Percentiles rank a stretch among this genome's conserved stretches.
These are phyloP conservation scores for Harringtonia lauricola DNA, from an alignment of 2,329 filamentous ascomycete genomes.

Conservation along the genomic window DNA sequence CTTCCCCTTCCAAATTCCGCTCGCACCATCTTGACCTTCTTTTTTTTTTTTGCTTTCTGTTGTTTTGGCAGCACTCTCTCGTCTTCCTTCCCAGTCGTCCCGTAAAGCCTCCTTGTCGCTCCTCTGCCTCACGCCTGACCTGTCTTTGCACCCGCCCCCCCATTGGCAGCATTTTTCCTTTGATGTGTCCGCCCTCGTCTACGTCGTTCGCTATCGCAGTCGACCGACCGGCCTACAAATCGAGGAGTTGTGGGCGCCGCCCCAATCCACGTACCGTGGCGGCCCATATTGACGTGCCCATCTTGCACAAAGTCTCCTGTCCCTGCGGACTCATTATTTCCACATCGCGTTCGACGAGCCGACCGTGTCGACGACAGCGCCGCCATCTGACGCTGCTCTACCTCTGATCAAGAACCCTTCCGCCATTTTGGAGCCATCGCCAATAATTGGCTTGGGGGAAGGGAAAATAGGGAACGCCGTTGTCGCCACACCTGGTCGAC, in stretches of 20 bases:
- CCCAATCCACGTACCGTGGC: constrained; percentile 7
- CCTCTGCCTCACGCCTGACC: constrained; percentile 1
- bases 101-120: neutral
- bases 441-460: too few relatives aligned
- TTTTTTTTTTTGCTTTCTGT: constrained; percentile 2
- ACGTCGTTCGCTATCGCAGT: constrained; percentile 11
- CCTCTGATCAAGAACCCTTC: too few relatives aligned
- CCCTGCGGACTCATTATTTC: neutral
- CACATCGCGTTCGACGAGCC: neutral
- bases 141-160: too few relatives aligned
- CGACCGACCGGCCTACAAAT: constrained; percentile 10
- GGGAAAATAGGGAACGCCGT: too few relatives aligned
- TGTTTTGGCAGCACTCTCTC: neutral
- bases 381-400: too few relatives aligned
- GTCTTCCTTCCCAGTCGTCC: constrained; percentile 1
- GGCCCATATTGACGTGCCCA: neutral
- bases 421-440: too few relatives aligned
- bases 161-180: constrained; percentile 6
- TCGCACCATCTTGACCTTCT: constrained; percentile 8
- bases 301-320: neutral
- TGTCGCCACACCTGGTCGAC: too few relatives aligned
- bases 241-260: constrained; percentile 12
- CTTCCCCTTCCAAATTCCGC: constrained; percentile 5
- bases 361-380: too few relatives aligned
- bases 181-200: constrained; percentile 11